Conservation (phyloP, 2,329 filamentous ascomycete species). For the Aphanoascus verrucosus region DNA sequence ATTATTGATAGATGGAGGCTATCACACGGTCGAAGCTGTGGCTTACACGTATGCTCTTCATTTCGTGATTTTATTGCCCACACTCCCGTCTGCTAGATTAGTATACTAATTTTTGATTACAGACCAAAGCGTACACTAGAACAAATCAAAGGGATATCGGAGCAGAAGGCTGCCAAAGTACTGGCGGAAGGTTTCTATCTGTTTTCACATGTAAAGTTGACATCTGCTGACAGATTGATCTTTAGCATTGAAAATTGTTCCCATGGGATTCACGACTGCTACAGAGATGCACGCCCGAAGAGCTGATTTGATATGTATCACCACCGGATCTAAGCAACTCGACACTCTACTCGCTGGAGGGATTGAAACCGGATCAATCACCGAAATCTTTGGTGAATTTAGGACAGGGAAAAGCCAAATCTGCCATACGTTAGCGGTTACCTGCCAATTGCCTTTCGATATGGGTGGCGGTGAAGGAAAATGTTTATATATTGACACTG, state of each 20-base stretch:
- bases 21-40: slow-evolving; percentile 88
- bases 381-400: slow-evolving; percentile 96
- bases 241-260: slow-evolving; percentile 83
- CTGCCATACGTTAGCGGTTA: slow-evolving; percentile 96
- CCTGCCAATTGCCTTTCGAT: slow-evolving; percentile 93
- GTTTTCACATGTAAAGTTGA: neutral
- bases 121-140: slow-evolving; percentile 66
- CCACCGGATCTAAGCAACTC: slow-evolving; percentile 92
- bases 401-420: slow-evolving; percentile 97
- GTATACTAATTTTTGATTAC: slow-evolving; percentile 7
- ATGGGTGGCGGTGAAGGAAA: slow-evolving; percentile 99
- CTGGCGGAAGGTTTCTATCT: slow-evolving; percentile 66
- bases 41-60: slow-evolving; percentile 71
- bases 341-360: slow-evolving; percentile 91
- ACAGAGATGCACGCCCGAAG: slow-evolving; percentile 97
- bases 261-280: slow-evolving; percentile 97
- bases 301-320: slow-evolving; percentile 95
- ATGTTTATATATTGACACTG: slow-evolving; percentile 96
- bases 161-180: slow-evolving; percentile 89
- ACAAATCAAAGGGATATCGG: slow-evolving; percentile 95
- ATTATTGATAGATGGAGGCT: slow-evolving; percentile 80
- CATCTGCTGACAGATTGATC: neutral
- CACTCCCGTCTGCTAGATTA: neutral
- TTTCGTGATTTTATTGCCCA: too few species aligned
- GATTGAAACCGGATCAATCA: slow-evolving; percentile 93